Evolutionary conservation across 148 eudicot species (phyloP), one percentile per base, ranked within the genome.

Genomic region (Camellia japonica): DNA sequence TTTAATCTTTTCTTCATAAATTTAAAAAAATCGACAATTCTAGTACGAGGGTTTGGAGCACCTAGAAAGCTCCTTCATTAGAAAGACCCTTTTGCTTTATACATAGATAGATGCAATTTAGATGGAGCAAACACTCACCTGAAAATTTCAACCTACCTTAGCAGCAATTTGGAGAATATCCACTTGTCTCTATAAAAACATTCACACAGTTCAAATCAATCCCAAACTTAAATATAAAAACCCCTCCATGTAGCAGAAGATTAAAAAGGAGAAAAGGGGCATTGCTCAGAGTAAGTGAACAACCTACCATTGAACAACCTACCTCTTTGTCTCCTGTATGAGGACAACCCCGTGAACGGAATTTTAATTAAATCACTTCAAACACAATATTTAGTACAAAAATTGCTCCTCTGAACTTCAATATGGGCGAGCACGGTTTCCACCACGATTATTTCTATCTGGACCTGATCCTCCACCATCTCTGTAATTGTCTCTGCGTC

Each of bases 251-350:
- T 85, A 61, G 61, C 54, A 74, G 18, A 81, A 79, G 44, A 67
- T 55, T 41, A 68, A 60, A 82, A 60, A 82, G 86, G 87, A 89
- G 87, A 89, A 85, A 88, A 85, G 87, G 86, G 86, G 91, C 72
- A 89, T 85, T 84, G 87, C 89, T 87, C 89, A 83, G 66, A 86
- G 86, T 70, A 87, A 84, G 82, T 82, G 85, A 87, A 85, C 92
- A 89, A 89, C 97, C 97, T 93, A 92, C 97, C 99, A 30, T 30
- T 82, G 85, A 87, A 85, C 92, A 89, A 89, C 97, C 97, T 93
- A 92, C 97, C 99, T 95, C 89, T 89, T 87, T 84, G 83, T 86
- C 89, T 88, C 95, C 88, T 80, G 85, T 83, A 82, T 84, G 91
- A 82, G 90, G 87, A 88, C 84, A 88, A 87, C 79, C 84, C 80